phyloP scores from a whole-genome alignment of 495 filamentous ascomycete genomes.

The Hypoxylon lienhwacheense region DNA sequence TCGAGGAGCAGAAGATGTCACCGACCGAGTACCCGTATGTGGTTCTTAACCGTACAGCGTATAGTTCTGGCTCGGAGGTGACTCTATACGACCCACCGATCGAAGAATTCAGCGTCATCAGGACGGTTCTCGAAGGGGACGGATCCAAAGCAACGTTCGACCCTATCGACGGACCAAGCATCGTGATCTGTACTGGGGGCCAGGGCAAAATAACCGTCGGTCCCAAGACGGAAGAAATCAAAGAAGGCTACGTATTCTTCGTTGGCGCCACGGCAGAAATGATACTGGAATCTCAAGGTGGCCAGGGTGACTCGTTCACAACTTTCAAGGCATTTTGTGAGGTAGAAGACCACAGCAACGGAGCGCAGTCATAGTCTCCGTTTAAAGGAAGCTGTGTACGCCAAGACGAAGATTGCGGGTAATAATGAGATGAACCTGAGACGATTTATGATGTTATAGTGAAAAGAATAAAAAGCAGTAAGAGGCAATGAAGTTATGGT shows the following conservation, averaged over 20 bases:
- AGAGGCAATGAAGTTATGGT: too few relatives aligned
- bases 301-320: conserved; percentile 65
- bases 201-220: conserved; percentile 83
- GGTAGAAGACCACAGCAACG: conserved; percentile 52
- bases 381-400: neutral
- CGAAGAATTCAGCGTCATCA: conserved; percentile 91
- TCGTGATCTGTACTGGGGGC: conserved; percentile 85
- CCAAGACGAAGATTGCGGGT: neutral
- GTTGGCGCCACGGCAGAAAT: conserved; percentile 88
- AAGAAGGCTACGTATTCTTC: conserved; percentile 85
- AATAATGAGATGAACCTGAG: too few relatives aligned
- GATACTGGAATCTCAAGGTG: conserved; percentile 67
- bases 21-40: conserved; percentile 82
- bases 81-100: conserved; percentile 92
- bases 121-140: conserved; percentile 68
- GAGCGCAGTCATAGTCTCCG: conserved; percentile 19
- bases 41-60: conserved; percentile 74
- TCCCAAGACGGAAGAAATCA: conserved; percentile 65
- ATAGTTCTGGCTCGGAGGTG: conserved; percentile 68
- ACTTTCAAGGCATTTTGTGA: conserved; percentile 97
- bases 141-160: conserved; percentile 86
- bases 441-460: too few relatives aligned
- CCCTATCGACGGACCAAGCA: conserved; percentile 81
- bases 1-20: conserved; percentile 88
- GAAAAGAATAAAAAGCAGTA: too few relatives aligned